phyloP scores from a whole-genome alignment of 192 early-diverging fungal species.

The Bifiguratus adelaidae region DNA sequence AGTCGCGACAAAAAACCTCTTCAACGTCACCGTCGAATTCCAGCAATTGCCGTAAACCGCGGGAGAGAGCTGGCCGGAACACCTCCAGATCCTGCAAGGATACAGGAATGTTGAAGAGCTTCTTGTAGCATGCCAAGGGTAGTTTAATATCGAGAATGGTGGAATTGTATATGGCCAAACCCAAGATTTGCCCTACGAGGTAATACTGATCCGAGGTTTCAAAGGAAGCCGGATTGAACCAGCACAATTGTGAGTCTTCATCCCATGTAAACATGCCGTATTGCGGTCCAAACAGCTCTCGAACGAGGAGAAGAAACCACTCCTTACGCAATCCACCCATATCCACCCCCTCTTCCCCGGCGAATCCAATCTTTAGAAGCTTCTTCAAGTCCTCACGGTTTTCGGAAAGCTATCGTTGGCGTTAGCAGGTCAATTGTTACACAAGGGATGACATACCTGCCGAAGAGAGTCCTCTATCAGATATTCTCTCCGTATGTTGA shows the following conservation, averaged over 20 bases:
- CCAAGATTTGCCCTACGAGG: constrained; percentile 85
- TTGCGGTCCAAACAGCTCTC: constrained; percentile 87
- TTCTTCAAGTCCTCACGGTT: constrained; percentile 83
- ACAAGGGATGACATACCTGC: constrained; percentile 39
- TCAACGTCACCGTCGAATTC: constrained; percentile 77
- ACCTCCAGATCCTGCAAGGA: constrained; percentile 67
- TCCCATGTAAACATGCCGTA: constrained; percentile 81
- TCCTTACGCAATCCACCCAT: constrained; percentile 96
- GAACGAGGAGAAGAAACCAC: constrained; percentile 90
- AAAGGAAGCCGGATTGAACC: constrained; percentile 70
- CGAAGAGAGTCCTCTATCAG: constrained; percentile 66
- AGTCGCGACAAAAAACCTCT: constrained; percentile 72
- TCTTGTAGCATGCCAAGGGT: constrained; percentile 79
- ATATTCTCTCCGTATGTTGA: constrained; percentile 48
- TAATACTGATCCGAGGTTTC: constrained; percentile 78
- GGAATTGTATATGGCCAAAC: constrained; percentile 89
- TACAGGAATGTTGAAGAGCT: constrained; percentile 65
- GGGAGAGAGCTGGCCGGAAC: constrained; percentile 64
- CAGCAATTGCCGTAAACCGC: constrained; percentile 78
- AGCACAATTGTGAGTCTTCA: constrained; percentile 47
- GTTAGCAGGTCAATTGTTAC: no score
- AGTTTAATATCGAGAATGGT: constrained; percentile 85
- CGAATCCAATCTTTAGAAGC: constrained; percentile 83
- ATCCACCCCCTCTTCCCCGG: constrained; percentile 91
- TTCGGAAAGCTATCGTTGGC: constrained; percentile 50